Conservation (phyloP, 2,329 filamentous ascomycete genomes). For the Stemphylium lycopersici region DNA sequence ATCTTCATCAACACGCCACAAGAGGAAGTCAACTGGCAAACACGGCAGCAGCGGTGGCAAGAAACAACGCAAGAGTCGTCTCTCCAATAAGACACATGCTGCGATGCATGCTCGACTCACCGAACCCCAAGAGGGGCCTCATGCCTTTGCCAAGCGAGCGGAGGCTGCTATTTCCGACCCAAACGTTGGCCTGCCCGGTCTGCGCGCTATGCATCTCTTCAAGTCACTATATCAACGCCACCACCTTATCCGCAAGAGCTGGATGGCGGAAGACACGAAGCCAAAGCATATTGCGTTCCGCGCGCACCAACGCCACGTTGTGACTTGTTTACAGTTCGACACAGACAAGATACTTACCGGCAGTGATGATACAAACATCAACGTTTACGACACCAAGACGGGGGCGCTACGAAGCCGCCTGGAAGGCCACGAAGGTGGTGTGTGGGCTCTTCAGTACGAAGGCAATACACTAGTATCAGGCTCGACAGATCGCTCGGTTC, state of each 20-base stretch:
- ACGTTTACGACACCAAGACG: conserved; percentile 97
- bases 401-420: conserved; percentile 82
- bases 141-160: conserved; percentile 86
- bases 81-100: conserved; percentile 50
- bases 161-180: conserved; percentile 81
- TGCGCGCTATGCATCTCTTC: conserved; percentile 88
- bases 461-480: conserved; percentile 95
- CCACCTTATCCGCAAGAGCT: conserved; percentile 85
- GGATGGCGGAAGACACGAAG: conserved; percentile 83
- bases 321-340: conserved; percentile 97
- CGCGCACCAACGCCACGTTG: conserved; percentile 95
- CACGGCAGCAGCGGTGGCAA: conserved; percentile 54
- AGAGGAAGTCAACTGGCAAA: conserved; percentile 48
- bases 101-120: conserved; percentile 56
- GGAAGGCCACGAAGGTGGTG: conserved; percentile 92
- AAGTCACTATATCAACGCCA: conserved; percentile 96
- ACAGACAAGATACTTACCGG: conserved; percentile 97
- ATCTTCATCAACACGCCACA: conserved; percentile 44
- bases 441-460: conserved; percentile 97
- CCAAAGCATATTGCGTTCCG: conserved; percentile 93
- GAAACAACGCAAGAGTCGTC: conserved; percentile 61
- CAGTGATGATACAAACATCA: conserved; percentile 96
- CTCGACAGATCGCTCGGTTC: conserved; percentile 94
- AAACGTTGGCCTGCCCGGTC: conserved; percentile 74
- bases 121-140: conserved; percentile 75